A percentile compares a stretch with the other conserved stretches of the same genome.
These are phyloP conservation scores for Mrakia hoshinonis DNA, from an alignment of 768 basidiomycete genomes.

Conservation along the genomic window DNA sequence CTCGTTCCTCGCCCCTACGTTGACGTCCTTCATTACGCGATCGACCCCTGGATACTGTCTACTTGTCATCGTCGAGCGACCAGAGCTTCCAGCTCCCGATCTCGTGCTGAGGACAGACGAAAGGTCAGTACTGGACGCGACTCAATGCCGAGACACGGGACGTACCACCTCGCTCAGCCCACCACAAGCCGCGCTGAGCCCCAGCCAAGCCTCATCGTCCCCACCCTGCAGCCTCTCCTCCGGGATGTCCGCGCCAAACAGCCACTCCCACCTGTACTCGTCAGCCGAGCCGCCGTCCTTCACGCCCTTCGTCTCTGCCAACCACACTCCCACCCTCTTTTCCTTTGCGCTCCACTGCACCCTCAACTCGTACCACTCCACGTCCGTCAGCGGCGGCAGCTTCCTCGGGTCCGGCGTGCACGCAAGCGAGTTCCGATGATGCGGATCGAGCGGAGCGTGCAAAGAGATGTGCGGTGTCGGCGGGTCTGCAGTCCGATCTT, in stretches of 20 bases:
- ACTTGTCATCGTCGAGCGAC: neutral
- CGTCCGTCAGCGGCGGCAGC: conserved; percentile 37
- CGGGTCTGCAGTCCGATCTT: conserved; percentile 38
- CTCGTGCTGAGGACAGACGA: neutral
- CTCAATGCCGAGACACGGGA: too few relatives aligned
- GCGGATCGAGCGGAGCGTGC: conserved; percentile 38
- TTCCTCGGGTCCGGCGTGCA: conserved; percentile 31
- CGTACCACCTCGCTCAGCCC: conserved; percentile 37
- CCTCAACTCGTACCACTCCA: conserved; percentile 31
- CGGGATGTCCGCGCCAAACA: conserved; percentile 27
- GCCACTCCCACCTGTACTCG: conserved; percentile 13
- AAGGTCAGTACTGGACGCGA: too few relatives aligned
- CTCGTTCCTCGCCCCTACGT: too few relatives aligned
- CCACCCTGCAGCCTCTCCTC: neutral
- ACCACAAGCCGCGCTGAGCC: conserved; percentile 36
- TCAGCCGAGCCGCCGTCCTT: neutral
- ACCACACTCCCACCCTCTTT: conserved; percentile 6
- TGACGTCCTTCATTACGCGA: too few relatives aligned
- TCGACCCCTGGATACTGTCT: neutral
- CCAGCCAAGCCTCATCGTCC: conserved; percentile 32
- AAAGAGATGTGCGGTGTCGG: conserved; percentile 40
- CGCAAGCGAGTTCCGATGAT: conserved; percentile 36
- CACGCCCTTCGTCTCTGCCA: conserved; percentile 22
- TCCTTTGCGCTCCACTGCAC: conserved; percentile 29
- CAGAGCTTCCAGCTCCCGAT: conserved; percentile 2